Conservation (phyloP, 2,329 filamentous ascomycete genomes). For the Pseudonectria foliicola region DNA sequence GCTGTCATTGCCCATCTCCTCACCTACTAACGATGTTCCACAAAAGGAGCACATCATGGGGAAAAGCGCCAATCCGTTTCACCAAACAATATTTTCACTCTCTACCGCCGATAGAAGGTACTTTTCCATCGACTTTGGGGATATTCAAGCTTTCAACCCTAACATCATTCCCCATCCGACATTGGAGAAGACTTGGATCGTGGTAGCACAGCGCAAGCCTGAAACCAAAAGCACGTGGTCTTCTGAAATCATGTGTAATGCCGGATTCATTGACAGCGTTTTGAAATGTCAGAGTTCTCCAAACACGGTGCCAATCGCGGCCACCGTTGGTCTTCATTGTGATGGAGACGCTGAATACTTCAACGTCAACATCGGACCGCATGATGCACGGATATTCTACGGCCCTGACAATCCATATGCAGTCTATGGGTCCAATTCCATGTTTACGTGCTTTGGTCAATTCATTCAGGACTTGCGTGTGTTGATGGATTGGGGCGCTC, state of each 20-base stretch:
- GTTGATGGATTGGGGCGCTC: constrained; percentile 37
- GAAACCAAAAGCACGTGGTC: constrained; percentile 25
- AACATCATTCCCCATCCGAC: constrained; percentile 51
- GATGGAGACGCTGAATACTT: constrained; percentile 35
- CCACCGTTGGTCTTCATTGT: constrained; percentile 39
- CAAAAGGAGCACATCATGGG: too few species aligned
- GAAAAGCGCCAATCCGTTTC: too few species aligned
- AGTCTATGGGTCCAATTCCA: constrained; percentile 49
- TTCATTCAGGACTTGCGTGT: constrained; percentile 48
- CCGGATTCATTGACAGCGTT: constrained; percentile 34
- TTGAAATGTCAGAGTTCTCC: constrained; percentile 37
- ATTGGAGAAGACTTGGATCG: constrained; percentile 39
- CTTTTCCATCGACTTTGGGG: constrained; percentile 42
- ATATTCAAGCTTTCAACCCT: constrained; percentile 40
- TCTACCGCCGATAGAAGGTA: constrained; percentile 39
- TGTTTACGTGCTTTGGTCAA: constrained; percentile 48
- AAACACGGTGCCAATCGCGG: constrained; percentile 36
- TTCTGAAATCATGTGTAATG: constrained; percentile 43
- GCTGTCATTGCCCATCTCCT: too few species aligned
- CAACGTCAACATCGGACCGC: constrained; percentile 42
- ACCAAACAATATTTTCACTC: constrained; percentile 38
- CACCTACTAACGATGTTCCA: too few species aligned
- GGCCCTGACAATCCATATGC: constrained; percentile 43
- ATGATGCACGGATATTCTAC: constrained; percentile 52
- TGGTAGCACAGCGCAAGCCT: constrained; percentile 40